Evolutionary conservation across 306 rosid genomes (phyloP).

Genomic region (Hippophae gyantsensis): DNA sequence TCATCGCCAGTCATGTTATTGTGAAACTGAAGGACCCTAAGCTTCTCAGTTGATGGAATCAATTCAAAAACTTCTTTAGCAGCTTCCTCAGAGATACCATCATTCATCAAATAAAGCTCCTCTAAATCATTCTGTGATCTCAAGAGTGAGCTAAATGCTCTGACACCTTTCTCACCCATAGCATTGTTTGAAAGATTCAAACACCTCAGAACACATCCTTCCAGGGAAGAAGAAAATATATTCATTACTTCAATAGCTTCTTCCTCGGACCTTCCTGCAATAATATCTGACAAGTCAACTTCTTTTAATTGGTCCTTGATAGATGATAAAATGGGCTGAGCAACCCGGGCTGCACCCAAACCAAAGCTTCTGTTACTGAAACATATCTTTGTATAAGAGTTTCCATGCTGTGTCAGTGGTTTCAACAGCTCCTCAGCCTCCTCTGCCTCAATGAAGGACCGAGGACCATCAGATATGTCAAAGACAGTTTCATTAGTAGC

Average conservation of each 20-base stretch:
- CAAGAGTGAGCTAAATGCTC: constrained; percentile 62
- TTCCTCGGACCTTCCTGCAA: constrained; percentile 76
- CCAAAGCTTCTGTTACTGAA: constrained; percentile 89
- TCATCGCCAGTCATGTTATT: constrained; percentile 62
- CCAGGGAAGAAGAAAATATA: constrained; percentile 65
- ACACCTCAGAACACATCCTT: constrained; percentile 56
- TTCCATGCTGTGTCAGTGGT: constrained; percentile 44
- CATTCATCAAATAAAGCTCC: constrained; percentile 90
- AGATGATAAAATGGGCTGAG: constrained; percentile 55
- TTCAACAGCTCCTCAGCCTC: constrained; percentile 64
- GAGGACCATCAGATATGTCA: constrained; percentile 72
- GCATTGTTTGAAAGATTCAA: constrained; percentile 76
- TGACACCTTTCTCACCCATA: constrained; percentile 75
- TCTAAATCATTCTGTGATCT: constrained; percentile 58
- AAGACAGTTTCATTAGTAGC: constrained; percentile 36
- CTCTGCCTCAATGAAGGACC: constrained; percentile 55
- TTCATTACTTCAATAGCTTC: constrained; percentile 80
- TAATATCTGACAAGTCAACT: constrained; percentile 70
- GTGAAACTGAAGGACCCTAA: constrained; percentile 78
- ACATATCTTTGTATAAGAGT: constrained; percentile 49
- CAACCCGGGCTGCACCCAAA: constrained; percentile 63
- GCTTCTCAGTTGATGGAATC: constrained; percentile 76
- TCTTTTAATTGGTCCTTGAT: constrained; percentile 59
- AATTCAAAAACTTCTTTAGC: constrained; percentile 75
- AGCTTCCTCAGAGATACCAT: constrained; percentile 91